A percentile compares a stretch with the other conserved stretches of the same genome.
Conservation (phyloP, 2,329 filamentous ascomycete genomes). For the Ascochyta viciae-villosae region DNA sequence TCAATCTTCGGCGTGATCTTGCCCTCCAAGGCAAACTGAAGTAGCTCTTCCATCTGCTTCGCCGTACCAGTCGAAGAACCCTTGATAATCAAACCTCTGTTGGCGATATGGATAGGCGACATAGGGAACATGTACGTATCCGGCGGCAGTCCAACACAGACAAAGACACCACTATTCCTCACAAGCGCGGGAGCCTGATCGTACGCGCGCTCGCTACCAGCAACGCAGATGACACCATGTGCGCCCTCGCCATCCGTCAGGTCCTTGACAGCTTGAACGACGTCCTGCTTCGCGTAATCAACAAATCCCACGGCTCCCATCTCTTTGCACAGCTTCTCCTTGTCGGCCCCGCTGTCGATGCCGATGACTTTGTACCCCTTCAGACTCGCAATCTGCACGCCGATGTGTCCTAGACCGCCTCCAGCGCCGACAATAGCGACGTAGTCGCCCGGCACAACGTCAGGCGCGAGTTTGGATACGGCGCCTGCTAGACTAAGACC, state of each 20-base stretch:
- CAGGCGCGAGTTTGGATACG: slow-evolving; percentile 84
- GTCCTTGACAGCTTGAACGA: slow-evolving; percentile 49
- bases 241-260: slow-evolving; percentile 54
- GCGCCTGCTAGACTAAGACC: slow-evolving; percentile 72
- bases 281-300: slow-evolving; percentile 71
- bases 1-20: slow-evolving; percentile 51
- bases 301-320: slow-evolving; percentile 78
- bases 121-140: slow-evolving; percentile 54
- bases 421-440: slow-evolving; percentile 86
- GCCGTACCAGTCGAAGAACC: slow-evolving; percentile 56
- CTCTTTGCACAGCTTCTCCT: slow-evolving; percentile 70
- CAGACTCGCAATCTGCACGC: slow-evolving; percentile 80
- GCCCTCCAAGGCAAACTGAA: slow-evolving; percentile 53
- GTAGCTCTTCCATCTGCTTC: slow-evolving; percentile 55
- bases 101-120: slow-evolving; percentile 56
- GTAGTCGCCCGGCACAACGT: slow-evolving; percentile 72
- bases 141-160: slow-evolving; percentile 57
- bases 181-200: slow-evolving; percentile 53
- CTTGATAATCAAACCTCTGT: slow-evolving; percentile 54
- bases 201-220: slow-evolving; percentile 56
- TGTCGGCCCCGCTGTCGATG: slow-evolving; percentile 84
- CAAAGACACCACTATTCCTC: slow-evolving; percentile 56
- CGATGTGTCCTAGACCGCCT: slow-evolving; percentile 79
- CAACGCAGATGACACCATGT: slow-evolving; percentile 56
- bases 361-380: slow-evolving; percentile 86